Conservation (phyloP, 2,329 filamentous ascomycete genomes). For the Proliferodiscus dingleyae region DNA sequence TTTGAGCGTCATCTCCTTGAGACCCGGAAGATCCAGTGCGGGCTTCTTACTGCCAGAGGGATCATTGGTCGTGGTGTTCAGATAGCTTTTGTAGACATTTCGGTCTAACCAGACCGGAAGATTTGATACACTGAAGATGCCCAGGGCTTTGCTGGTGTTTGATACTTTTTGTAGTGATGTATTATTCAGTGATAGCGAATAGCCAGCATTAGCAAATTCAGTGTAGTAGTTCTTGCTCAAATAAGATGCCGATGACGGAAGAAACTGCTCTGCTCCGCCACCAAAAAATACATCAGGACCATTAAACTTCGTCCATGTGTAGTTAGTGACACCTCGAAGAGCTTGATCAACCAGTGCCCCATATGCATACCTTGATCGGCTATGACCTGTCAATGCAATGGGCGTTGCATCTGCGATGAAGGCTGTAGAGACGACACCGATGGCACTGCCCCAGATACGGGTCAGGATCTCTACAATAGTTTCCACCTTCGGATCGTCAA, state of each 20-base stretch:
- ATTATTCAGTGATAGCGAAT: slow-evolving; percentile 69
- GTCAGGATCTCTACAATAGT: slow-evolving; percentile 74
- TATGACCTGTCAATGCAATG: slow-evolving; percentile 69
- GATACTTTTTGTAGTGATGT: slow-evolving; percentile 58
- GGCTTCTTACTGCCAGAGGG: slow-evolving; percentile 60
- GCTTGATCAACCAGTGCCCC: slow-evolving; percentile 71
- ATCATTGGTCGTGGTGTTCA: slow-evolving; percentile 60
- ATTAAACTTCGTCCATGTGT: slow-evolving; percentile 70
- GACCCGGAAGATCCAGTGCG: slow-evolving; percentile 71
- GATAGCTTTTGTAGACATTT: slow-evolving; percentile 70
- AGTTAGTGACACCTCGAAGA: slow-evolving; percentile 71
- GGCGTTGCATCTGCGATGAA: slow-evolving; percentile 79
- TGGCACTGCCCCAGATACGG: slow-evolving; percentile 58
- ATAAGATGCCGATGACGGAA: slow-evolving; percentile 59
- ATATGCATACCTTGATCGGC: slow-evolving; percentile 63
- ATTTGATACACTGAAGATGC: slow-evolving; percentile 70
- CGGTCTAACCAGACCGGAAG: slow-evolving; percentile 84
- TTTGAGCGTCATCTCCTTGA: slow-evolving; percentile 88
- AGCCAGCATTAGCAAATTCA: slow-evolving; percentile 65
- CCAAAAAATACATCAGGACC: slow-evolving; percentile 81
- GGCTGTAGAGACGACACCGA: slow-evolving; percentile 71
- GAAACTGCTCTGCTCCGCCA: slow-evolving; percentile 78
- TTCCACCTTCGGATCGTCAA: slow-evolving; percentile 84
- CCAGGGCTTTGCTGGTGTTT: slow-evolving; percentile 60
- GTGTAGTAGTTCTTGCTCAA: slow-evolving; percentile 74